Evolutionary conservation across 2,329 filamentous ascomycete species (phyloP).

Genomic region (Blumeria hordei): DNA sequence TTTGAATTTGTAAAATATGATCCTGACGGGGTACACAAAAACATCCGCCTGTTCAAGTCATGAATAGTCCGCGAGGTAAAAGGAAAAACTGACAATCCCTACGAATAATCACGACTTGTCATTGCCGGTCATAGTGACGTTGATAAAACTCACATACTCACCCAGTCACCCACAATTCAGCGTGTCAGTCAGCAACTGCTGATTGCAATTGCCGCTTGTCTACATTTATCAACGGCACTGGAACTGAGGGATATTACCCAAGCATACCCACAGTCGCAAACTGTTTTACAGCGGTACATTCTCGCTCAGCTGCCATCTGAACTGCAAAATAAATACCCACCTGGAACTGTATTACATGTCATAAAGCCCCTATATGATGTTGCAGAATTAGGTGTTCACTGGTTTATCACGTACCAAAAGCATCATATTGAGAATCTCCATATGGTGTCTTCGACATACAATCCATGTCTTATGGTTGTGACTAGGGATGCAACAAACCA

Average conservation of each 20-base stretch:
- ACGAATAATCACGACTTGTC: not conserved
- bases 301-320: not conserved
- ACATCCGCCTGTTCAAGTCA: not conserved
- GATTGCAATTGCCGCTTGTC: not conserved
- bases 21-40: not conserved
- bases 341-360: no score
- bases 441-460: constrained; percentile 1
- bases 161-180: not conserved
- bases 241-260: not conserved
- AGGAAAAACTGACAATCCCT: not conserved
- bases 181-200: not conserved
- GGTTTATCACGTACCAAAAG: not conserved
- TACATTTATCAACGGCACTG: not conserved
- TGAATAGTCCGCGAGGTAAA: not conserved
- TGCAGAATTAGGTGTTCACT: not conserved
- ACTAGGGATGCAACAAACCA: not conserved
- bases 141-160: no score
- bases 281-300: not conserved
- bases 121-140: no score
- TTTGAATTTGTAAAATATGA: no score
- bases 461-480: constrained; percentile 1
- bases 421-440: not conserved
- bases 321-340: not conserved
- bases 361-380: not conserved
- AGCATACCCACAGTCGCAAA: not conserved